Evolutionary conservation across 2,329 filamentous ascomycete species (phyloP), one percentile per base, ranked within the genome.

Genomic region (Verticillium albo-atrum): DNA sequence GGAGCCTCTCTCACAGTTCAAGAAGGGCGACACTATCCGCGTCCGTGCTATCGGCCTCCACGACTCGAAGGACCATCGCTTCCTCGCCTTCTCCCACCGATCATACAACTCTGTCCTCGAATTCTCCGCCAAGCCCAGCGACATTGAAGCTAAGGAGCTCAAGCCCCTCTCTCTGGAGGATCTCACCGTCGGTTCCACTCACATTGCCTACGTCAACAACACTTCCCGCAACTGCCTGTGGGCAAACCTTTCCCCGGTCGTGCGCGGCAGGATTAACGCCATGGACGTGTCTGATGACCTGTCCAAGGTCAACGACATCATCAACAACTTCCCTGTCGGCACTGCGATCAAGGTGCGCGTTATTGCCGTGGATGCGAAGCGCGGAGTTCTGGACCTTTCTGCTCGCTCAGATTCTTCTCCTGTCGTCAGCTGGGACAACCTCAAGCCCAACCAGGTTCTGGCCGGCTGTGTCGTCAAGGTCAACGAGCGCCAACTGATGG

Each of bases 171-270:
- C 86, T 7, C 77, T 97, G 32, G 87, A 91, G 27, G 85, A 90
- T 61, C 77, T 99, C 62, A 81, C 89, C 67, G 77, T 85, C 56
- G 92, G 89, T 20, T 88, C 89, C 20, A 84, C 82, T 2, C 87
- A 90, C 74, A 74, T 96, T 56, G 93, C 89, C 1, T 98, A 94
- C 69, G 86, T 99, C 70, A 99, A 98, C 80, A 98, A 97, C 70
- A 81, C 94, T 62, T 84, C 84, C 25, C 83, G 90, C 28, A 87
- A 91, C 64, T 90, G 85, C 69, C 81, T 97, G 25, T 98, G 95
- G 94, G 89, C 96, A 53, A 97, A 92, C 69, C 76, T 99, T 25
- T 92, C 93, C 2, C 92, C 95, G 6, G 91, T 89, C 57, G 87
- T 99, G 17, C 88, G 93, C 61, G 95, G 95, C 59, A 87, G 92